phyloP scores from a whole-genome alignment of 2,329 filamentous ascomycete species.

The Pseudocercospora pini-densiflorae region DNA sequence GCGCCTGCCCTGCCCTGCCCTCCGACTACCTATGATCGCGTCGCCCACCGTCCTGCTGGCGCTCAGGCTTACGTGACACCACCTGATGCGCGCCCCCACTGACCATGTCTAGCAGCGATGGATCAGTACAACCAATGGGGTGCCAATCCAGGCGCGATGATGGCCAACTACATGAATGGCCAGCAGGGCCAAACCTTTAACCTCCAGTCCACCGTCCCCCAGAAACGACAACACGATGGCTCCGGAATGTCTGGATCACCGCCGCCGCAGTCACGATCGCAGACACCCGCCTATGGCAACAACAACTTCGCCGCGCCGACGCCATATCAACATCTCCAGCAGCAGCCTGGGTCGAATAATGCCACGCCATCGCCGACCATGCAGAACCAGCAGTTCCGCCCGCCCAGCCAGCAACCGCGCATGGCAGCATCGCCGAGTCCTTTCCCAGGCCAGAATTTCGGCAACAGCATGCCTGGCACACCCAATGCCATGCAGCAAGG shows the following conservation, averaged over 20 bases:
- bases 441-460: conserved; percentile 55
- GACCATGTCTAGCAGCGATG: conserved; percentile 7
- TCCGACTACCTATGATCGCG: neutral
- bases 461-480: conserved; percentile 50
- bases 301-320: conserved; percentile 62
- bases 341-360: conserved; percentile 77
- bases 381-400: conserved; percentile 73
- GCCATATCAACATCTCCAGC: conserved; percentile 75
- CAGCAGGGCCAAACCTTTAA: conserved; percentile 71
- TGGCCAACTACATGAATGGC: conserved; percentile 11
- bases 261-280: conserved; percentile 81
- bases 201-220: conserved; percentile 84
- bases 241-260: conserved; percentile 75
- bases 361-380: conserved; percentile 93
- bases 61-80: neutral
- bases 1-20: neutral
- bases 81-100: neutral
- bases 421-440: conserved; percentile 84
- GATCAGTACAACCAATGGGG: conserved; percentile 11
- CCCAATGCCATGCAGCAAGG: conserved; percentile 32
- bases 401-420: conserved; percentile 51
- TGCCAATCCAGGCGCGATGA: neutral
- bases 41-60: neutral
- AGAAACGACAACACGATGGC: conserved; percentile 86
- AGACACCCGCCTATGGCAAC: conserved; percentile 73